phyloP scores from a whole-genome alignment of 2,329 filamentous ascomycete species.

The Neonectria neomacrospora region DNA sequence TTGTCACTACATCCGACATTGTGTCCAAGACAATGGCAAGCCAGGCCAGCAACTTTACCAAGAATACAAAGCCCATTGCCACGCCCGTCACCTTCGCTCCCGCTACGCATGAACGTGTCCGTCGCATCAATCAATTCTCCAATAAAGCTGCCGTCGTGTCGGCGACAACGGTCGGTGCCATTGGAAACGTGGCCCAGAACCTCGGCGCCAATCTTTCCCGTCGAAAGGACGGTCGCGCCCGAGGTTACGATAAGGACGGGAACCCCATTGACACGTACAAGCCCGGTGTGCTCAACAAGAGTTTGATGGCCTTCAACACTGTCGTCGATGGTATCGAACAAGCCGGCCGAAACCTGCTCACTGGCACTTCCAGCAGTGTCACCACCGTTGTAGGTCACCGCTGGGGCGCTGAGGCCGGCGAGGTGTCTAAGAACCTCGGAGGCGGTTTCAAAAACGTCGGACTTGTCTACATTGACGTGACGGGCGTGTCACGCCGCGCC shows the following conservation, averaged over 20 bases:
- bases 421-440: conserved; percentile 78
- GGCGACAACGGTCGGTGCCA: conserved; percentile 86
- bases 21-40: conserved; percentile 81
- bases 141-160: conserved; percentile 81
- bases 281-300: conserved; percentile 93
- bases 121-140: conserved; percentile 90
- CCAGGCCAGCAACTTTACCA: conserved; percentile 83
- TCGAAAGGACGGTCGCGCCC: conserved; percentile 63
- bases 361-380: conserved; percentile 79
- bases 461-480: conserved; percentile 95
- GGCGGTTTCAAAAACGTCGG: conserved; percentile 96
- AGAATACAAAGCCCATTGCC: conserved; percentile 78
- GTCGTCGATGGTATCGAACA: conserved; percentile 94
- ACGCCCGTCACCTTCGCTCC: conserved; percentile 91
- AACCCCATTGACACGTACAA: conserved; percentile 76
- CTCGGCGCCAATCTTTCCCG: conserved; percentile 77
- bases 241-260: conserved; percentile 77
- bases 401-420: conserved; percentile 87
- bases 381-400: conserved; percentile 88
- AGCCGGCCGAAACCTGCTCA: conserved; percentile 81
- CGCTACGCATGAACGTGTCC: conserved; percentile 83
- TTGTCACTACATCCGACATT: conserved; percentile 87
- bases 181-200: conserved; percentile 88
- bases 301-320: conserved; percentile 94
- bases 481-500: conserved; percentile 88